Evolutionary conservation across 106 monocot genomes (phyloP), one percentile per base, ranked within the genome.

Genomic region (Posidonia australis): DNA sequence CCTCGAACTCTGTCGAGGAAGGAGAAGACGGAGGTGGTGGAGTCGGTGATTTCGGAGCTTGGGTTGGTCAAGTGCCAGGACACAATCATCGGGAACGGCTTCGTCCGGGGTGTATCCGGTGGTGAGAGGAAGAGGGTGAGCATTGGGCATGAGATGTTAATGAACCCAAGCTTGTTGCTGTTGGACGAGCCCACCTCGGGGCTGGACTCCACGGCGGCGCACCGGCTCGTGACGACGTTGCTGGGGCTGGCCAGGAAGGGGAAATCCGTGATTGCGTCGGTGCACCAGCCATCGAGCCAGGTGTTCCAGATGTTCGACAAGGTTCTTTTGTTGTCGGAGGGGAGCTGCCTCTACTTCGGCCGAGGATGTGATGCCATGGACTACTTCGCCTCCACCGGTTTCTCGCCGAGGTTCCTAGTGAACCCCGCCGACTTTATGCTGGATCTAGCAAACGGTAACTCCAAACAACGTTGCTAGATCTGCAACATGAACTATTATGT

Each of bases 341-440:
- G 93, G 4, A 67, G 62, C 14, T 83, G 83, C 60, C 20, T 86
- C 14, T 93, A 89, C 74, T 86, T 75, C 46, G 93, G 93, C 19
- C 26, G 47, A 9, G 89, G 72, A 14, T 30, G 58, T 23, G 89
- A 86, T 31, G 83, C 94, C 52, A 84, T 90, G 89, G 86, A 86
- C 21, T 90, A 90, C 56, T 96, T 96, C 46, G 63, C 53, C 13
- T 64, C 74, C 13, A 20, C 74, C 19, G 96, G 96, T 5, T 87
- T 96, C 62, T 11, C 51, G 14, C 90, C 96, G 2, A 20, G 80
- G 12, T 78, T 82, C 54, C 82, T 66, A 23, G 84, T 90, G 24
- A 96, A 96, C 51, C 96, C 96, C 14, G 96, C 90, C 36, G 96
- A 96, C 57, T 96, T 90, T 84, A 87, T 96, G 87, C 77, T 96